Conservation (phyloP, 2,329 filamentous ascomycete species). For the Westerdykella sp. region DNA sequence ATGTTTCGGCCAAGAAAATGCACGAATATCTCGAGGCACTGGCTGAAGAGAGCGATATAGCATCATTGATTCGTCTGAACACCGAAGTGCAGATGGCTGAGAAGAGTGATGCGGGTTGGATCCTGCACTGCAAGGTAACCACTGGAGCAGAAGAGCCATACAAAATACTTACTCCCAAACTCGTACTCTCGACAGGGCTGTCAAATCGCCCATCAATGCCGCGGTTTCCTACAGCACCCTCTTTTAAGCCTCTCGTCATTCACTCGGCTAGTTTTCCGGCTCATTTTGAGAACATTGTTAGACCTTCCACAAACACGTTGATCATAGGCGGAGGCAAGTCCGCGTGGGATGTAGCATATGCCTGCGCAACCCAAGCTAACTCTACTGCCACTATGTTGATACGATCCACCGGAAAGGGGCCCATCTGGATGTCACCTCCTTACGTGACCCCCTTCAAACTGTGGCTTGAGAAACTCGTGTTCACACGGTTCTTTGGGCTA, state of each 20-base stretch:
- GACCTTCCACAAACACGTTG: constrained; percentile 34
- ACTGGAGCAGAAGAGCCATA: background rate
- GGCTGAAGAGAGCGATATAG: constrained; percentile 44
- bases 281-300: constrained; percentile 32
- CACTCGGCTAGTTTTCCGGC: constrained; percentile 51
- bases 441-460: constrained; percentile 63
- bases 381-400: constrained; percentile 54
- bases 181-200: constrained; percentile 58
- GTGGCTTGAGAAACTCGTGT: constrained; percentile 62
- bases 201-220: constrained; percentile 55
- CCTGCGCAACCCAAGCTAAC: constrained; percentile 41
- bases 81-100: constrained; percentile 48
- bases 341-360: constrained; percentile 57
- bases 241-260: constrained; percentile 51
- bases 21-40: constrained; percentile 48
- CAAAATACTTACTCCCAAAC: constrained; percentile 39
- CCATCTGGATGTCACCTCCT: constrained; percentile 53
- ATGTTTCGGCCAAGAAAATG: constrained; percentile 54
- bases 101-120: constrained; percentile 26
- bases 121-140: constrained; percentile 11
- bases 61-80: constrained; percentile 44
- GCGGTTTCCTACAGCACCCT: constrained; percentile 43
- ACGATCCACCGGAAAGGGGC: constrained; percentile 53
- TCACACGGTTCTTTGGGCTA: constrained; percentile 63
- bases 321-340: constrained; percentile 59